Base-by-base conservation (phyloP, 257 asterid genomes). In the Capsicum chinense region DNA sequence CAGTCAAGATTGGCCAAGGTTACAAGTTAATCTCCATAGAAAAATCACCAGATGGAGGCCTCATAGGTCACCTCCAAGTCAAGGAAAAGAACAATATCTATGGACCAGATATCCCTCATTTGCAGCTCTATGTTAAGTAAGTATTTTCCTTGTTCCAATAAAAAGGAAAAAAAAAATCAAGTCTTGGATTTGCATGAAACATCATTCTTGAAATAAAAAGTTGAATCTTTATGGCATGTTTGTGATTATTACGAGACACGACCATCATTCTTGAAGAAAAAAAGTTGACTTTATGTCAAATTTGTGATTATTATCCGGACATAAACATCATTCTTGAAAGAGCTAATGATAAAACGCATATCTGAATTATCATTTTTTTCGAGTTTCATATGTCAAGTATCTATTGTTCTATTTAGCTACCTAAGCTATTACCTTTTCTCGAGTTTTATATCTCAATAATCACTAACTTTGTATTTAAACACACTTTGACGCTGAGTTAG, bases 41-140 rank as follows among this genome's bases (percentile, higher is more conserved):
- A 58, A 89, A 93, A 37, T 84, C 92, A 86, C 79, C 94, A 4
- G 88, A 91, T 78, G 98, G 99, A 74, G 99, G 97, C 56, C 88
- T 95, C 69, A 44, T 93, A 10, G 99, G 95, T 50, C 92, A 84
- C 33, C 98, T 97, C 52, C 94, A 93, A 87, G 90, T 93, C 7
- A 95, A 93, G 87, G 88, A 92, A 91, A 90, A 89, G 84, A 97
- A 90, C 90, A 82, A 71, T 63, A 82, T 93, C 17, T 97, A 93
- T 84, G 98, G 99, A 50, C 89, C 92, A 26, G 98, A 95, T 85
- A 95, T 97, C 67, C 97, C 97, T 47, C 90, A 88, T 83, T 84
- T 97, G 85, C 94, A 95, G 84, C 97, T 97, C 90, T 92, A 86
- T 87, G 98, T 95, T 63, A 97, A 97, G 99, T 93, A 85, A 90